Base-by-base conservation (phyloP, 495 filamentous ascomycete species). In the Clohesyomyces aquaticus region DNA sequence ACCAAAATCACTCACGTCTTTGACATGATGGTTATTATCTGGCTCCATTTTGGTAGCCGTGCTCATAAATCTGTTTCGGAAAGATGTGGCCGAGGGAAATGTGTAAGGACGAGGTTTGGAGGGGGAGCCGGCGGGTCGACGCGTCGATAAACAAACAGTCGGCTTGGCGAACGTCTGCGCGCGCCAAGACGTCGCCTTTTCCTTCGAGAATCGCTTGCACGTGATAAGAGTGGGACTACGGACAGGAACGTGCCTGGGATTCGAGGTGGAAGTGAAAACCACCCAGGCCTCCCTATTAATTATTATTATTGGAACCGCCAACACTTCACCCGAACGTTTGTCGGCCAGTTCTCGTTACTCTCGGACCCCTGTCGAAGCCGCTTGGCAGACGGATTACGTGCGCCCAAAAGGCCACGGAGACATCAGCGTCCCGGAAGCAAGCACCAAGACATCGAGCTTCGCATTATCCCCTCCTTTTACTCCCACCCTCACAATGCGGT, bases 401-500 rank as follows among this genome's bases (percentile, higher is more conserved):
- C 55, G 45, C 48, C 32, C 32, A 38, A 38, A n/a, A 48, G 50
- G 47, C 22, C 53, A 65, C 47, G 32, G 32, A 38, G 32, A 38
- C 32, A 6, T 38, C 32, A 38, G 32, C 14, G 32, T 38, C 14
- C 32, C 6, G 14, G 32, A 6, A 38, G 6, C 32, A 52, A 32
- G 21, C 8, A 58, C 29, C 52, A 57, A 41, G 47, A 21, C 21
- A 18, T 22, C 38, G 59, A 70, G 58, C 66, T 64, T 42, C 43
- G 46, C n/a, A 49, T 42, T 47, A 4, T 27, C 53, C 23, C 23
- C 53, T 16, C 22, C 4, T 42, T 46, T 42, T 26, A 23, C 27
- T 32, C n/a, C 65, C 16, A 59, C 42, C 18, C 52, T 42, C 47
- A 77, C 50, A 42, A 79, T 79, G 77, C 76, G 67, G 71, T 63